Evolutionary conservation across 2,329 filamentous ascomycete genomes (phyloP), one percentile per base, ranked within the genome.

Genomic region (Dendrostoma leiphaemia): DNA sequence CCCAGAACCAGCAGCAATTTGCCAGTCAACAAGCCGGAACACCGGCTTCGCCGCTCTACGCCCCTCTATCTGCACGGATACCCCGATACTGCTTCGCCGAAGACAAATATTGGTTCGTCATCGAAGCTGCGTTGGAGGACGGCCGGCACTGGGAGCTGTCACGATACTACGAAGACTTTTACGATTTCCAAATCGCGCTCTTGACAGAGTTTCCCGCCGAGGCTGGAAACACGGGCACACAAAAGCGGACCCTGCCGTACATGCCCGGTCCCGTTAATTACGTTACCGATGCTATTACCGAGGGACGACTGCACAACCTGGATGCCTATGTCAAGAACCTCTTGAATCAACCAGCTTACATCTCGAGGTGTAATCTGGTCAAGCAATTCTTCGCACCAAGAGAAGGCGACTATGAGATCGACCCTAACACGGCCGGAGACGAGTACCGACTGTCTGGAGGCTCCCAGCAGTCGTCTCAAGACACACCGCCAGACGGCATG

Each of bases 201-300:
- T 83, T 99, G 46, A 93, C 91, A 41, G 90, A 86, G 61, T 97
- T 97, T 66, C 93, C 94, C 21, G 85, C 89, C 32, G 94, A 97
- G 71, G 93, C 94, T 34, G 94, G 94, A 51, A 94, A 95, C 65
- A 89, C 86, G 17, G 87, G 88, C 41, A 81, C 80, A 47, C 85
- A 91, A 65, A 86, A 88, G 66, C 87, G 94, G 53, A 91, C 88
- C 8, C 74, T 99, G 12, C 94, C 94, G 2, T 97, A 96, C 70
- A 99, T 99, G 94, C 94, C 94, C 9, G 94, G 94, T 6, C 94
- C 94, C 3, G 93, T 99, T 58, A 96, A 92, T 61, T 96, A 96
- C 71, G 93, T 97, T 53, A 99, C 93, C n/a, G 93, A 97, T 67
- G 90, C 90, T 32, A 97, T 99, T 64, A 96, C 92, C 17, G 92